phyloP scores from a whole-genome alignment of 805 yeast species.

The Candida loeiensis region DNA sequence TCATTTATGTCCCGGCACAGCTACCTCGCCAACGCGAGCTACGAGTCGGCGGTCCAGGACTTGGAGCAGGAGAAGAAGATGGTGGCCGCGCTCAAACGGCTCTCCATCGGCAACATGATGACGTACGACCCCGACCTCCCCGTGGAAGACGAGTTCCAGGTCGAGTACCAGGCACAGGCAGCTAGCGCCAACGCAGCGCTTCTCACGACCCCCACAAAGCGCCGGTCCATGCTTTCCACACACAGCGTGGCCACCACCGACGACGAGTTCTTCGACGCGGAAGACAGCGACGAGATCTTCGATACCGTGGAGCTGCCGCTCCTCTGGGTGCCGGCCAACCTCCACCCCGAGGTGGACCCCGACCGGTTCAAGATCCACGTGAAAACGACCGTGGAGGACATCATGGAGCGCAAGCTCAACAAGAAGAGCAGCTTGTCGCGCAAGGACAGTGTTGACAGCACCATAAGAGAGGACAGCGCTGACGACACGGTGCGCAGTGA shows the following conservation, averaged over 20 bases:
- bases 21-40: slow-evolving; percentile 14
- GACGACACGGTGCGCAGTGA: not conserved
- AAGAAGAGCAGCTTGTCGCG: slow-evolving; percentile 10
- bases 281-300: slow-evolving; percentile 17
- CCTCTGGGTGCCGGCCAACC: slow-evolving; percentile 93
- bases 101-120: slow-evolving; percentile 63
- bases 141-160: slow-evolving; percentile 23
- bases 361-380: slow-evolving; percentile 73
- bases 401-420: slow-evolving; percentile 36
- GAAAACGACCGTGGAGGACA: slow-evolving; percentile 52
- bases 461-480: not conserved
- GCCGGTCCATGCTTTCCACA: slow-evolving; percentile 7
- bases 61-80: slow-evolving; percentile 71
- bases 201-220: not conserved
- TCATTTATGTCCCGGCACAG: slow-evolving; percentile 8
- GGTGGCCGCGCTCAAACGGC: slow-evolving; percentile 68
- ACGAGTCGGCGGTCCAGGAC: slow-evolving; percentile 64
- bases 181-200: not conserved
- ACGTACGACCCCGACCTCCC: slow-evolving; percentile 72
- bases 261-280: slow-evolving; percentile 19
- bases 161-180: slow-evolving; percentile 22
- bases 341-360: slow-evolving; percentile 95
- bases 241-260: slow-evolving; percentile 4
- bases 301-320: slow-evolving; percentile 41
- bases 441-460: slow-evolving; percentile 16